Percentiles rank a stretch among this genome's conserved stretches.
Conservation (phyloP, 2,329 filamentous ascomycete species). For the Alternaria sp. region DNA sequence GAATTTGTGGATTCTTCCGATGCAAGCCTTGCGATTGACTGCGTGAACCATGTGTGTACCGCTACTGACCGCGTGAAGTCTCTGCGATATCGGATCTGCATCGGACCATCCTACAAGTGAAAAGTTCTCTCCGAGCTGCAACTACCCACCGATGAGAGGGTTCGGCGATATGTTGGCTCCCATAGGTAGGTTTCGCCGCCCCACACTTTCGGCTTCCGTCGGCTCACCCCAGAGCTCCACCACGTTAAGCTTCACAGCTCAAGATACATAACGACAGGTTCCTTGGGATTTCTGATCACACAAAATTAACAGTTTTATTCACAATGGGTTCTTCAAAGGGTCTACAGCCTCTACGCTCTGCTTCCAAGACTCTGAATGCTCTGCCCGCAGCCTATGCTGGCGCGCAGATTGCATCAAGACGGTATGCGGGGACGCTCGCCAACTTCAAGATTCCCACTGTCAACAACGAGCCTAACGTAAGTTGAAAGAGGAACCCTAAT, state of each 20-base stretch:
- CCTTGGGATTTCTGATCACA: conserved; percentile 1
- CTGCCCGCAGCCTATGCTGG: conserved; percentile 34
- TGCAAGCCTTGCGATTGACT: conserved; percentile 14
- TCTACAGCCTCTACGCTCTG: conserved; percentile 42
- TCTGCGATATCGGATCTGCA: conserved; percentile 38
- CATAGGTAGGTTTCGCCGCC: conserved; percentile 20
- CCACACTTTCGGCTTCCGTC: conserved; percentile 37
- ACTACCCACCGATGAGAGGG: conserved; percentile 14
- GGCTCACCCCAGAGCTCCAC: conserved; percentile 30
- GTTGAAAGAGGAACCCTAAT: conserved; percentile 41
- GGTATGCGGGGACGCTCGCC: conserved; percentile 69
- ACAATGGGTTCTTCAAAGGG: conserved; percentile 47
- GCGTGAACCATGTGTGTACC: conserved; percentile 19
- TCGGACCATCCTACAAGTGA: conserved; percentile 20
- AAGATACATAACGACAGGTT: conserved; percentile 33
- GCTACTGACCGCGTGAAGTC: conserved; percentile 29
- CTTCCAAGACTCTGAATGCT: conserved; percentile 38
- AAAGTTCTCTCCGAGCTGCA: conserved; percentile 13
- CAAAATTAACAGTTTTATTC: conserved; percentile 6
- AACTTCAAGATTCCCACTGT: conserved; percentile 88
- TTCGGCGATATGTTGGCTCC: conserved; percentile 16
- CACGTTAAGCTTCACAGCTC: conserved; percentile 26
- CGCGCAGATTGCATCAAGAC: conserved; percentile 36
- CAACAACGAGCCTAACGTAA: conserved; percentile 93
- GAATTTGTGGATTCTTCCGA: conserved; percentile 8